Percentiles rank a stretch among this genome's conserved stretches.
phyloP scores from a whole-genome alignment of 2,329 filamentous ascomycete species.

The Elsinoe fawcettii region DNA sequence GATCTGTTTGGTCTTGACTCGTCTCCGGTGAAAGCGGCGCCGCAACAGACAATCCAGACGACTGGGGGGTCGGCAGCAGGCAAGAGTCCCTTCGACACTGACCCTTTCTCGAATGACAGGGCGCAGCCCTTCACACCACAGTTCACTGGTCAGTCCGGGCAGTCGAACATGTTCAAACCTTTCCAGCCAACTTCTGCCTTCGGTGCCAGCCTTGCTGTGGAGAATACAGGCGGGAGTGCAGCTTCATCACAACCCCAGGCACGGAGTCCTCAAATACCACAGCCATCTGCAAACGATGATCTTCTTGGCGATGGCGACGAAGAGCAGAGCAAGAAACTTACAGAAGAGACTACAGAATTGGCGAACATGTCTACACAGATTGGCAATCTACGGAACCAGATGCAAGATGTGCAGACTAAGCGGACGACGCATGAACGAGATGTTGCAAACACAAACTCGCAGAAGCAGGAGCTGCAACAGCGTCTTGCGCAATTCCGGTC shows the following conservation, averaged over 20 bases:
- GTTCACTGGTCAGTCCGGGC: conserved; percentile 26
- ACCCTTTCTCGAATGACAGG: conserved; percentile 54
- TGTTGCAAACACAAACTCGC: conserved; percentile 68
- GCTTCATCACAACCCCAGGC: conserved; percentile 36
- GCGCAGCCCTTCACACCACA: conserved; percentile 25
- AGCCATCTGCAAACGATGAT: conserved; percentile 60
- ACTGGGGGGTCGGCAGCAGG: conserved; percentile 61
- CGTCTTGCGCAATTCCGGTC: conserved; percentile 77
- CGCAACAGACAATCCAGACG: conserved; percentile 56
- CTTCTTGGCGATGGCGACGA: conserved; percentile 85
- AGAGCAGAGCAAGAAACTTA: conserved; percentile 79
- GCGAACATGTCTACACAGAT: conserved; percentile 96
- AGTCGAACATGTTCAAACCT: conserved; percentile 63
- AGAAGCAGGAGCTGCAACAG: conserved; percentile 89
- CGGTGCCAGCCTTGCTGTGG: conserved; percentile 70
- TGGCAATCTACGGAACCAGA: conserved; percentile 80
- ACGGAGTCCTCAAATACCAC: conserved; percentile 28
- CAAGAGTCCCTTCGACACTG: conserved; percentile 41
- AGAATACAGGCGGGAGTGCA: conserved; percentile 59
- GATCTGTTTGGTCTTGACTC: conserved; percentile 86
- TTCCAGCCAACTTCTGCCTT: conserved; percentile 91
- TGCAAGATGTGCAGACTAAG: conserved; percentile 85
- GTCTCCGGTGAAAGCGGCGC: conserved; percentile 34
- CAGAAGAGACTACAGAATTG: conserved; percentile 81
- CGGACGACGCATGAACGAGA: conserved; percentile 72